Base-by-base conservation (phyloP, 345 rosid species). In the Syzygium grande region DNA sequence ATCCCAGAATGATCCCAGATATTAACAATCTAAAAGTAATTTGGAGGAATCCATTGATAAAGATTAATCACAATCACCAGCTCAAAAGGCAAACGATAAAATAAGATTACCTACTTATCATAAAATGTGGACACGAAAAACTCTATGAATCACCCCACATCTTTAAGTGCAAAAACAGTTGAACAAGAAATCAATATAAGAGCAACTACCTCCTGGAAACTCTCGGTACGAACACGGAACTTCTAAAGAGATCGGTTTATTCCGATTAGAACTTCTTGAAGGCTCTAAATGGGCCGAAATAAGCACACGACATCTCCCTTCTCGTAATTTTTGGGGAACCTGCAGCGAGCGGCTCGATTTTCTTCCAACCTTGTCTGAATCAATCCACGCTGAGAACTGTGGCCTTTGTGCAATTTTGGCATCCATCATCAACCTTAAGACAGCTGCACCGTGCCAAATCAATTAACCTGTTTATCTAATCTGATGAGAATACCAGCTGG, bases 211-310 rank as follows among this genome's bases (percentile, higher is more conserved):
- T 73, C 99, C 98, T 91, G 97, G 88, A 88, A 88, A 90, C 84
- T 92, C 94, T 63, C 91, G 91, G 86, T 89, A 91, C 84, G 93
- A 91, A 85, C 92, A 93, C 2, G 92, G 91, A 92, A 88, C 93
- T 85, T 88, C 90, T 78, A 89, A 88, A 52, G 93, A 90, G 58
- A 80, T 79, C 2, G 89, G 85, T 84, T 89, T 88, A 6, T 41
- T 88, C 83, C 87, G 86, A 88, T 85, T 88, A 63, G 86, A 80
- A 87, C 84, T 87, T 68, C 88, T 83, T 13, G 79, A 65, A 84
- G 91, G 91, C 92, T 89, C 88, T 54, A 92, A 85, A 54, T 89
- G 90, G 87, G 92, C 92, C 46, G 96, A 89, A 87, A 90, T 87
- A 87, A 91, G 85, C 87, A 90, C 91, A 87, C 85, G 89, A 13